Evolutionary conservation across 345 rosid genomes (phyloP).

Genomic region (Odontarrhena argentea): DNA sequence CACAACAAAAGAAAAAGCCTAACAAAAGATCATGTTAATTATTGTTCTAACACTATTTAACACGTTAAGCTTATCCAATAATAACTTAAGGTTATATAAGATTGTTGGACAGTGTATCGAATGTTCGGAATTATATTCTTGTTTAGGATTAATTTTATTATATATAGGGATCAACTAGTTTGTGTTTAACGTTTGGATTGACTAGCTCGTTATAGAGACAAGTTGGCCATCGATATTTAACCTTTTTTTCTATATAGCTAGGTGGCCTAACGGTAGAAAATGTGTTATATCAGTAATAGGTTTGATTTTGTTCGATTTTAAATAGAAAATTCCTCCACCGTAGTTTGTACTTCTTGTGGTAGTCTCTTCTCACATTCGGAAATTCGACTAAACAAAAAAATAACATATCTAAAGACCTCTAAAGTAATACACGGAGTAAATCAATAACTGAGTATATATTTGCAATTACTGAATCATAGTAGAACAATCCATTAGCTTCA

Average conservation of each 20-base stretch:
- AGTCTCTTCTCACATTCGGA: too few relatives aligned
- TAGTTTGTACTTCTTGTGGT: too few relatives aligned
- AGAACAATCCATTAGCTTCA: too few relatives aligned
- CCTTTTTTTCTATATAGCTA: constrained; percentile 6
- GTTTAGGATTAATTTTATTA: not conserved
- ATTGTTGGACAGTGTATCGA: constrained; percentile 9
- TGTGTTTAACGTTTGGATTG: not conserved
- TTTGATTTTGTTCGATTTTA: not conserved
- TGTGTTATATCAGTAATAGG: not conserved
- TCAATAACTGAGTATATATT: too few relatives aligned
- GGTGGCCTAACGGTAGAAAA: not conserved
- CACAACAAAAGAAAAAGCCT: not conserved
- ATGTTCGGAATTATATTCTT: constrained; percentile 10
- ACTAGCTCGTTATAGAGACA: constrained; percentile 12
- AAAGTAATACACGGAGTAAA: too few relatives aligned
- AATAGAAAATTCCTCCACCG: too few relatives aligned
- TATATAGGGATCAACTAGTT: not conserved
- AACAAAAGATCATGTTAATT: constrained; percentile 7
- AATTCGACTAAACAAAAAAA: too few relatives aligned
- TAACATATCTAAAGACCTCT: too few relatives aligned
- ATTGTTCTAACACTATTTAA: constrained; percentile 9
- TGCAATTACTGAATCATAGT: too few relatives aligned
- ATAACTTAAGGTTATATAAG: constrained; percentile 6
- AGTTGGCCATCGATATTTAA: constrained; percentile 14
- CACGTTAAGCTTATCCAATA: not conserved